Evolutionary conservation across 2,329 filamentous ascomycete species (phyloP), one percentile per base, ranked within the genome.

Genomic region (Arthrobotrys musiformis): DNA sequence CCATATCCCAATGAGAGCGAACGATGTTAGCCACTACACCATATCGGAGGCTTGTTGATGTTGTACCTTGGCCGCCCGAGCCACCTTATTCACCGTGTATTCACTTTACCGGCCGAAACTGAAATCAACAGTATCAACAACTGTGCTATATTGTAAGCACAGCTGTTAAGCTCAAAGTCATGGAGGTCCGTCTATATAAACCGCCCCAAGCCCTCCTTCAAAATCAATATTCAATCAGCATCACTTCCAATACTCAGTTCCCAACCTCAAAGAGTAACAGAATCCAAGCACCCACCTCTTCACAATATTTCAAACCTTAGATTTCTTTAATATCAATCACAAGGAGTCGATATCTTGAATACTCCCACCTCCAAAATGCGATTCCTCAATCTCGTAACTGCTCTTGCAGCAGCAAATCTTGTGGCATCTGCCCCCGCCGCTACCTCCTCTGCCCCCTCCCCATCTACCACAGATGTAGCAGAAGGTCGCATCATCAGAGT

Each of bases 321-420:
- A n/a, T n/a, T n/a, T n/a, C n/a, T n/a, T n/a, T n/a, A n/a, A n/a
- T n/a, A n/a, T n/a, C 24, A 15, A 17, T 2, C 15, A 30, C 3
- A 35, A 24, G n/a, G n/a, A n/a, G n/a, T n/a, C n/a, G n/a, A n/a
- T n/a, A n/a, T n/a, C n/a, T n/a, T n/a, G n/a, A n/a, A n/a, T n/a
- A n/a, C n/a, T 8, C n/a, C 15, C 5, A 40, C 22, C 17, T 7
- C 42, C 28, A 40, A 64, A 52, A 64, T 64, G 61, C 61, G 61
- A 33, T 64, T 64, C 28, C 22, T 19, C 28, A 48, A 44, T 8
- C 26, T 64, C 15, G 11, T 64, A n/a, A 35, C 37, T 26, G 19
- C 40, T 35, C 26, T 64, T 30, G 61, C 61, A 8, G 28, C 61
- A 9, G 24, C 44, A 28, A 62, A 48, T 15, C 8, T 62, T 6